Percentiles rank a stretch among this genome's conserved stretches.
These are phyloP conservation scores for Scenedesmus sp. DNA, from an alignment of 163 green algal genomes.

Conservation along the genomic window DNA sequence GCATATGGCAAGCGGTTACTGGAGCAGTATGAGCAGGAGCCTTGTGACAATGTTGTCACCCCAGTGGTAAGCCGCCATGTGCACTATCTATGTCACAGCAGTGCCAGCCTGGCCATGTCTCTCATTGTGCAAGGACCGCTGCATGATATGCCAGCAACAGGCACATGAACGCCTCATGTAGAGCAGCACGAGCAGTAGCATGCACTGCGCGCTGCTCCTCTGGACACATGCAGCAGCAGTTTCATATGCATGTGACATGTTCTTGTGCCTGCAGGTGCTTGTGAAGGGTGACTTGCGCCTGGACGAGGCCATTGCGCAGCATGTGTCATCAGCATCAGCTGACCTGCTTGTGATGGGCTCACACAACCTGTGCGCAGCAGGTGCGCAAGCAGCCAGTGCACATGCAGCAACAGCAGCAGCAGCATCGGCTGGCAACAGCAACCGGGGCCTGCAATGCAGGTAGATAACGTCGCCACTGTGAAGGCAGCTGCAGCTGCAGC, in stretches of 20 bases:
- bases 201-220: not conserved
- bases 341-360: conserved; percentile 46
- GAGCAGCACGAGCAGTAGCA: not conserved
- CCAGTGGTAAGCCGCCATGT: conserved; percentile 32
- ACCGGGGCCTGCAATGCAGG: not conserved
- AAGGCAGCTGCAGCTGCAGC: not conserved
- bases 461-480: not conserved
- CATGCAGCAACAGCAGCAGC: not conserved
- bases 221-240: not conserved
- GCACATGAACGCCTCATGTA: not conserved
- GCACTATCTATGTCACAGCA: not conserved
- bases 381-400: not conserved
- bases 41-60: conserved; percentile 12
- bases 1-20: conserved; percentile 11
- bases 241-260: too few relatives aligned
- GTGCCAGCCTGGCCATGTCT: not conserved
- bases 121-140: not conserved
- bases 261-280: conserved; percentile 40
- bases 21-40: not conserved
- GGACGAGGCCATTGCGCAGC: conserved; percentile 9
- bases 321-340: not conserved
- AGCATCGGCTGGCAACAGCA: not conserved
- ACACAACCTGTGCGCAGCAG: conserved; percentile 47
- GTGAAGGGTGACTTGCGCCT: conserved; percentile 48
- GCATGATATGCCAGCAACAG: too few relatives aligned